A percentile compares a stretch with the other conserved stretches of the same genome.
These are phyloP conservation scores for Podaxis sp. DNA, from an alignment of 768 basidiomycete genomes.

Conservation along the genomic window DNA sequence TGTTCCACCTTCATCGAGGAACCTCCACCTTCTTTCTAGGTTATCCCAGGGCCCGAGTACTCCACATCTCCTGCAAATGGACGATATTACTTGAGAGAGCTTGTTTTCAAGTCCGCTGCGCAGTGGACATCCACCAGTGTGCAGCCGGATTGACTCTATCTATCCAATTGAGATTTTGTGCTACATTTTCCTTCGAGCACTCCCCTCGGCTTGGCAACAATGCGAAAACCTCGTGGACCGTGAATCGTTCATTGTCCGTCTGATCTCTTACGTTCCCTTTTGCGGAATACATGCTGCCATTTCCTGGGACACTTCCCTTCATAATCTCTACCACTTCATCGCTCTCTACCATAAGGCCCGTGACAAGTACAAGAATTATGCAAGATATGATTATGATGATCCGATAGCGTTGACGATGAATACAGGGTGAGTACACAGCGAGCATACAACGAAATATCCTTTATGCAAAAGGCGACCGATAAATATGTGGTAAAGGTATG, in stretches of 20 bases:
- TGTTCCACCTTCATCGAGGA: too few relatives aligned
- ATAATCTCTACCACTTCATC: background rate
- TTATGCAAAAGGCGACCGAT: background rate
- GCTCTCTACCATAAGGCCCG: background rate
- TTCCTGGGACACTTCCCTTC: background rate
- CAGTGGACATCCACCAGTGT: too few relatives aligned
- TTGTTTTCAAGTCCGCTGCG: too few relatives aligned
- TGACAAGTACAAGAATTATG: background rate
- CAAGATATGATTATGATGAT: conserved; percentile 12
- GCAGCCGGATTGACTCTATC: too few relatives aligned
- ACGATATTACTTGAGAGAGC: too few relatives aligned
- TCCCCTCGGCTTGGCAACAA: background rate
- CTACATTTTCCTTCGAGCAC: background rate
- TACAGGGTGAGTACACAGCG: conserved; percentile 12
- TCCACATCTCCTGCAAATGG: too few relatives aligned
- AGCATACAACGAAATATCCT: conserved; percentile 10
- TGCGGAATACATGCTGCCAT: background rate
- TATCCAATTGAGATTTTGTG: background rate
- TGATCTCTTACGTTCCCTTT: background rate
- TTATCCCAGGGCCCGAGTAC: too few relatives aligned
- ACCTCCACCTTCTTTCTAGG: too few relatives aligned
- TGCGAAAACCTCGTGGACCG: background rate
- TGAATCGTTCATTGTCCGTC: background rate
- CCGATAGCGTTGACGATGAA: conserved; percentile 9
- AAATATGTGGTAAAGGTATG: conserved; percentile 1